Evolutionary conservation across 2,329 filamentous ascomycete species (phyloP).

Genomic region (Colletotrichum cereale): DNA sequence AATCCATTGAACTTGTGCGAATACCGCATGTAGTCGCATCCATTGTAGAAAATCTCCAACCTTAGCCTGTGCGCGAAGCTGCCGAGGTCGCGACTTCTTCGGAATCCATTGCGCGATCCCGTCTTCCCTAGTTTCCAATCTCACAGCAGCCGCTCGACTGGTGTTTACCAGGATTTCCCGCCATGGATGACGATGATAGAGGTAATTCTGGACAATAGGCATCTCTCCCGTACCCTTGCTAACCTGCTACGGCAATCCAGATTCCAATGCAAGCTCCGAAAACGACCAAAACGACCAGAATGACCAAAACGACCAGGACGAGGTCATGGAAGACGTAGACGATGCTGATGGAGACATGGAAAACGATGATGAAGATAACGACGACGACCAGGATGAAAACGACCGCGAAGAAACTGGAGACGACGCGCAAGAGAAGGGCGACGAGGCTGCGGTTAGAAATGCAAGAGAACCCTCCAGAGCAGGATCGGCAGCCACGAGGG

Average conservation of each 20-base stretch:
- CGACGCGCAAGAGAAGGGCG: conserved; percentile 44
- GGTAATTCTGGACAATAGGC: conserved; percentile 35
- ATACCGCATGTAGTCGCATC: background rate
- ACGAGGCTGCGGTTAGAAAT: conserved; percentile 58
- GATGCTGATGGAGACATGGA: conserved; percentile 51
- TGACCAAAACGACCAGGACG: conserved; percentile 63
- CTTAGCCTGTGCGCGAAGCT: background rate
- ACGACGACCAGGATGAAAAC: conserved; percentile 52
- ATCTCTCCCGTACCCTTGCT: background rate
- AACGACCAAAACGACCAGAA: conserved; percentile 66
- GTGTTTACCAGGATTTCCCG: background rate
- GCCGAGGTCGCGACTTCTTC: conserved; percentile 3
- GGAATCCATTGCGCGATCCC: background rate
- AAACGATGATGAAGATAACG: conserved; percentile 50
- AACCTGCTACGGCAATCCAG: conserved; percentile 32
- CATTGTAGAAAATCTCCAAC: background rate
- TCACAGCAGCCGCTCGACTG: background rate
- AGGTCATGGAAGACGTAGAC: conserved; percentile 67
- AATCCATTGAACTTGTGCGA: background rate
- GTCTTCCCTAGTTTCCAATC: background rate
- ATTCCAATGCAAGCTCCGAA: conserved; percentile 59
- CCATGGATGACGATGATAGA: conserved; percentile 49
- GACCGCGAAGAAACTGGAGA: conserved; percentile 52
- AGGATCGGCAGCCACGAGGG: conserved; percentile 42
- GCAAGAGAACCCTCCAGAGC: conserved; percentile 43